These are phyloP conservation scores for Ustilago nuda DNA, from an alignment of 1,284 basidiomycete species.

Conservation along the genomic window DNA sequence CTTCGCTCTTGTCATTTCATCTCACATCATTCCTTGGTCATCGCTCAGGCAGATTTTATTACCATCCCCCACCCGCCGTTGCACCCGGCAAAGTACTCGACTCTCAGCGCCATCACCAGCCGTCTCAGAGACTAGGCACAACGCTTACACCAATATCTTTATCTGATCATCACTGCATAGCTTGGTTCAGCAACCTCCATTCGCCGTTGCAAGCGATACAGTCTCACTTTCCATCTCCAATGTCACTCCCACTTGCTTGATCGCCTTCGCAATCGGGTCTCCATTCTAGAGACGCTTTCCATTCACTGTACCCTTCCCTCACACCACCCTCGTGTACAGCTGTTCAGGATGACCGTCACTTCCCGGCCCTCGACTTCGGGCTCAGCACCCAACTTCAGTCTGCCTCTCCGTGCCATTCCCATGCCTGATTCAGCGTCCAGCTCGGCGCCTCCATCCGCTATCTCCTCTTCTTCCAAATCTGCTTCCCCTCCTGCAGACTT, in stretches of 20 bases:
- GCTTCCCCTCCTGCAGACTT: not conserved
- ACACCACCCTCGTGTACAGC: not conserved
- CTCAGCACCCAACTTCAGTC: constrained; percentile 4
- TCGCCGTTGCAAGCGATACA: not conserved
- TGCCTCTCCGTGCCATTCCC: constrained; percentile 15
- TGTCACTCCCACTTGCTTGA: constrained; percentile 14
- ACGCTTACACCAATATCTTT: not conserved
- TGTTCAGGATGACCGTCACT: constrained; percentile 21
- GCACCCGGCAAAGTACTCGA: not conserved
- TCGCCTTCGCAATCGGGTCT: constrained; percentile 11
- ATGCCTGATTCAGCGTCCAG: constrained; percentile 10
- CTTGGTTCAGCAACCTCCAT: not conserved
- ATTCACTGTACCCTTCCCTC: not conserved
- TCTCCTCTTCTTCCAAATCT: not conserved
- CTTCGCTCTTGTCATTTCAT: constrained; percentile 8
- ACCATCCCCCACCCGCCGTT: constrained; percentile 3
- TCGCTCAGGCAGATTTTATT: constrained; percentile 10
- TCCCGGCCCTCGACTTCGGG: constrained; percentile 4
- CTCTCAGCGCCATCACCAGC: not conserved
- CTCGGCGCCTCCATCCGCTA: constrained; percentile 2
- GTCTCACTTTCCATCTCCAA: constrained; percentile 4
- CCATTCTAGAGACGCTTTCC: not conserved
- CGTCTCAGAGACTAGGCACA: not conserved
- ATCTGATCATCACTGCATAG: not conserved
- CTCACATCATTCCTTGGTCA: not conserved